Conservation (phyloP, 139 green algal genomes). For the Ettlia oleoabundans region DNA sequence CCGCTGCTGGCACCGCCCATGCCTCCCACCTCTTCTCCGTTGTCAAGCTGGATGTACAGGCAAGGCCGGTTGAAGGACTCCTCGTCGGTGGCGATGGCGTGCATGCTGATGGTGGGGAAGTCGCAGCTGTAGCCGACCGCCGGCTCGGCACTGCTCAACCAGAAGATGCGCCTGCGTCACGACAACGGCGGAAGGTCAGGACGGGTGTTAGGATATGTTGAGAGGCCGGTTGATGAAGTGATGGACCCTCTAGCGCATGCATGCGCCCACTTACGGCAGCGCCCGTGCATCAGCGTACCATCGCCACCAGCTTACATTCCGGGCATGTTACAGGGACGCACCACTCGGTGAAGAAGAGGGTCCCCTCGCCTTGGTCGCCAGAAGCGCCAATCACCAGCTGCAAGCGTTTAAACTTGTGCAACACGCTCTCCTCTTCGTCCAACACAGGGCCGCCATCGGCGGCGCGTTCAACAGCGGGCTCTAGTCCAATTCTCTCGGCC, state of each 20-base stretch:
- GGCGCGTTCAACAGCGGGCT: background rate
- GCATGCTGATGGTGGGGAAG: conserved; percentile 43
- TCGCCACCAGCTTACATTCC: background rate
- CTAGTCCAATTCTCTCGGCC: conserved; percentile 21
- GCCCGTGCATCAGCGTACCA: background rate
- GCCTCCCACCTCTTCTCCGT: conserved; percentile 8
- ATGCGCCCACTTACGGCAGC: background rate
- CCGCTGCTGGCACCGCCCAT: background rate
- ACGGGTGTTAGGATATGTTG: background rate
- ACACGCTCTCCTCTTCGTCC: conserved; percentile 35
- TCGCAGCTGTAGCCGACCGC: background rate
- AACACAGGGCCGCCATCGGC: conserved; percentile 10
- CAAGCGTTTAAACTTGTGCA: conserved; percentile 37
- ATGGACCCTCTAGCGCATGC: background rate
- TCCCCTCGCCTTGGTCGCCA: conserved; percentile 32
- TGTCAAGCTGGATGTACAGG: conserved; percentile 44
- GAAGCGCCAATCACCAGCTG: conserved; percentile 22
- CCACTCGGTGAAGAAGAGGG: conserved; percentile 32
- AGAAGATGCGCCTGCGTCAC: conserved; percentile 43
- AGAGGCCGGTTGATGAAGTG: background rate
- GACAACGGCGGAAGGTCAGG: too few relatives aligned
- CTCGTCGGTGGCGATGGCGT: conserved; percentile 30
- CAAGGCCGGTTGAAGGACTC: conserved; percentile 14
- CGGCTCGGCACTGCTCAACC: conserved; percentile 3
- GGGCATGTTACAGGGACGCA: background rate